Evolutionary conservation across 1,284 basidiomycete genomes (phyloP), one percentile per base, ranked within the genome.

Genomic region (Trametes hirsuta): DNA sequence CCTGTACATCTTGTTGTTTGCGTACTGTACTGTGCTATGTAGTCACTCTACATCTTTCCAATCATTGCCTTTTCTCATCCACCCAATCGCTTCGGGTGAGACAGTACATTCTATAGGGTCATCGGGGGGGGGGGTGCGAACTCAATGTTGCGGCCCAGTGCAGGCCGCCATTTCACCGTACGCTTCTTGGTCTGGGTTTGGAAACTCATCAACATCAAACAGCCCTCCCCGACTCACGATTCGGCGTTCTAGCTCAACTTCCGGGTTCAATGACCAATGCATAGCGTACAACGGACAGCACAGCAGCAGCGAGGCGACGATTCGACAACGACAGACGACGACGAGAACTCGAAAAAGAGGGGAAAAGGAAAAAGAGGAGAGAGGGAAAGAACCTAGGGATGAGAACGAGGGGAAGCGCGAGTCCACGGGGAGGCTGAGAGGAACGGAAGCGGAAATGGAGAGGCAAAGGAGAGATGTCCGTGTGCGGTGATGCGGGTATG

Each of bases 11-110:
- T 46, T 25, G 21, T 14, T 50, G 49, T 57, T 39, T 40, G 22
- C 41, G 22, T 61, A 61, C 45, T 24, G 42, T 62, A 62, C 52
- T 62, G 60, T 62, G 60, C 60, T 52, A 53, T 54, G 42, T 45
- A 53, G 47, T 24, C 24, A 48, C 10, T 21, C 18, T n/a, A 12
- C 21, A 34, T 35, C 15, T 14, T 34, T 35, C 30, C 3, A 21
- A 34, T 35, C 18, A 18, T 18, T 18, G 18, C 18, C 18, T 18
- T 18, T 18, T 1, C 18, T 18, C 18, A 18, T 18, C 18, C 18
- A 18, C 18, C 18, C 18, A 30, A 8, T 30, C 30, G 30, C 30
- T 30, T 30, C 1, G 8, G 1, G 30, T 8, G 8, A 30, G 5
- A 8, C 30, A 1, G 30, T 0, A 5, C 30, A 30, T 8, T 30